Conservation (phyloP, 2,329 filamentous ascomycete genomes). For the Blumeriella jaapii region DNA sequence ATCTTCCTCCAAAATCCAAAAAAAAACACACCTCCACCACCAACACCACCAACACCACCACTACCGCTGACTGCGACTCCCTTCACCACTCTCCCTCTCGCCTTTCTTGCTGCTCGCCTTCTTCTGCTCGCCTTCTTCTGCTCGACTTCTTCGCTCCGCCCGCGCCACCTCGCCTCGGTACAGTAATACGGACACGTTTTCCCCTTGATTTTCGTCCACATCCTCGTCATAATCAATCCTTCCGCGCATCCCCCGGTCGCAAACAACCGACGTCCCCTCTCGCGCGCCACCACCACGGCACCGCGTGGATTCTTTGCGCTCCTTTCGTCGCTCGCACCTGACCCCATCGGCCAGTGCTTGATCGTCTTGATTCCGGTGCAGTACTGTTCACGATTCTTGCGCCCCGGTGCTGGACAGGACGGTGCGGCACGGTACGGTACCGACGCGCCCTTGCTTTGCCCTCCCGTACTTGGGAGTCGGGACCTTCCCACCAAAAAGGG, state of each 20-base stretch:
- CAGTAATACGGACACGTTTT: background rate
- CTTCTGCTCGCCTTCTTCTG: background rate
- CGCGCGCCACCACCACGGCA: constrained; percentile 1
- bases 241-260: constrained; percentile 3
- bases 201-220: background rate
- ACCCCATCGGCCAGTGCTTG: too few relatives aligned
- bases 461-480: constrained; percentile 5
- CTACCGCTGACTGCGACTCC: background rate
- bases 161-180: background rate
- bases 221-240: constrained; percentile 2
- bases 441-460: too few relatives aligned
- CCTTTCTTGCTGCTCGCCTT: background rate
- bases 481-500: constrained; percentile 4
- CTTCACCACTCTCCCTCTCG: background rate
- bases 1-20: background rate
- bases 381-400: too few relatives aligned
- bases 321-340: background rate
- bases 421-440: too few relatives aligned
- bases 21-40: too few relatives aligned
- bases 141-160: background rate
- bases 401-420: too few relatives aligned
- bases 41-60: background rate
- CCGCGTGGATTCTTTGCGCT: background rate
- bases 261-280: constrained; percentile 1
- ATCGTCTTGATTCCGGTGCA: too few relatives aligned